phyloP scores from a whole-genome alignment of 2,329 filamentous ascomycete species.

The Talaromyces sp. region DNA sequence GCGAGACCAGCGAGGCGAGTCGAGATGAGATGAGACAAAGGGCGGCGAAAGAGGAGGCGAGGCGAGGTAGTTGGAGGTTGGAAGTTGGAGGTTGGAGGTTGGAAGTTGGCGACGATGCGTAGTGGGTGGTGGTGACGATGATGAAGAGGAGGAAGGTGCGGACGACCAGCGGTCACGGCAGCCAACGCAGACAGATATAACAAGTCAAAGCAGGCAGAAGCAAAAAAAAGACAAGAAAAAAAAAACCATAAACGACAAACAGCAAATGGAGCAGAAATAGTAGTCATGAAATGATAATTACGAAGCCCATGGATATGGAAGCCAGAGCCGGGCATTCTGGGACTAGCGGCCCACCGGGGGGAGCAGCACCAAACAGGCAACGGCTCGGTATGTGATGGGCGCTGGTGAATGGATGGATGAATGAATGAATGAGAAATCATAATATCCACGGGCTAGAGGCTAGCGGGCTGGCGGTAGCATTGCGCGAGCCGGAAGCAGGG shows the following conservation, averaged over 20 bases:
- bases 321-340: background rate
- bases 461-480: background rate
- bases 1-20: background rate
- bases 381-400: background rate
- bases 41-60: background rate
- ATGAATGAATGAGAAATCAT: background rate
- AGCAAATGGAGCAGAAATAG: background rate
- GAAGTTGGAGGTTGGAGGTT: no score
- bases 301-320: background rate
- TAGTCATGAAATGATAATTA: background rate
- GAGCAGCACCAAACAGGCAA: background rate
- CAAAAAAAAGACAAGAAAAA: background rate
- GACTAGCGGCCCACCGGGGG: background rate
- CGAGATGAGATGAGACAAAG: background rate
- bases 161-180: background rate
- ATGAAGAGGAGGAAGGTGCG: background rate
- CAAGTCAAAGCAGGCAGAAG: background rate
- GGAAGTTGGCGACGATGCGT: no score
- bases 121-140: no score
- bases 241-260: background rate
- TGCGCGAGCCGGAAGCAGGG: background rate
- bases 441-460: background rate
- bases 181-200: background rate
- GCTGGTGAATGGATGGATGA: background rate
- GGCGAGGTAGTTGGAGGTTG: background rate